A percentile compares a stretch with the other conserved stretches of the same genome.
phyloP scores from a whole-genome alignment of 768 basidiomycete genomes.

The Hygrocybe punicea region DNA sequence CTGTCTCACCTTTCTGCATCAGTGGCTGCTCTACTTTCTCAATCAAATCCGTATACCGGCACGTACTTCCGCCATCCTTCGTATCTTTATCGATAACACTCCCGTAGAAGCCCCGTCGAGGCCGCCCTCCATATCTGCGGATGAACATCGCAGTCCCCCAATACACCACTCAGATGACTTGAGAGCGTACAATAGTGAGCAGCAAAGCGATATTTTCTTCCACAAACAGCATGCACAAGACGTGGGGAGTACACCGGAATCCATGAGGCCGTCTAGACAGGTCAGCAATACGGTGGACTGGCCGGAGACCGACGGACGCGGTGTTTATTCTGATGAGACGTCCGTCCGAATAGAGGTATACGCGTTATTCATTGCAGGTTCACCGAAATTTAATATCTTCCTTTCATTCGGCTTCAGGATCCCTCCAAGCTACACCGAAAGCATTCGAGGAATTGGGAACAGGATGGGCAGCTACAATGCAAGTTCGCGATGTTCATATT shows the following conservation, averaged over 20 bases:
- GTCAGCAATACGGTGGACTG: constrained; percentile 46
- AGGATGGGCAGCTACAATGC: constrained; percentile 46
- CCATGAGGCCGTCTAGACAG: constrained; percentile 42
- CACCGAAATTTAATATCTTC: neutral
- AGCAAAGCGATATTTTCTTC: constrained; percentile 2
- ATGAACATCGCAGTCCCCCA: constrained; percentile 46
- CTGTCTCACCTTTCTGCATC: constrained; percentile 16
- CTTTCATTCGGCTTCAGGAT: constrained; percentile 31
- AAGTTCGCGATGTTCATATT: constrained; percentile 12
- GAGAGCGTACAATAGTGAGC: constrained; percentile 5
- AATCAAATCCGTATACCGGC: constrained; percentile 43
- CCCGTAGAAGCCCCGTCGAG: constrained; percentile 44
- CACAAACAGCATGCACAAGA: constrained; percentile 1
- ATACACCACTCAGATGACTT: constrained; percentile 41
- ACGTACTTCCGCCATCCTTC: constrained; percentile 6
- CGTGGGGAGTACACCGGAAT: constrained; percentile 22
- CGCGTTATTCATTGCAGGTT: constrained; percentile 8
- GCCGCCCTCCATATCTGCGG: constrained; percentile 51
- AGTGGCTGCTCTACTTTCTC: constrained; percentile 47
- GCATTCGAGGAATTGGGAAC: constrained; percentile 64
- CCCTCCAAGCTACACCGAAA: constrained; percentile 48
- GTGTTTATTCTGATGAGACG: constrained; percentile 42
- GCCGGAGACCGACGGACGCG: constrained; percentile 42
- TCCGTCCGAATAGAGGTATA: constrained; percentile 11
- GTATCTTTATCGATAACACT: constrained; percentile 1